Evolutionary conservation across 1,139 yeast genomes (phyloP).

Genomic region (Insectozyma bohioensis): DNA sequence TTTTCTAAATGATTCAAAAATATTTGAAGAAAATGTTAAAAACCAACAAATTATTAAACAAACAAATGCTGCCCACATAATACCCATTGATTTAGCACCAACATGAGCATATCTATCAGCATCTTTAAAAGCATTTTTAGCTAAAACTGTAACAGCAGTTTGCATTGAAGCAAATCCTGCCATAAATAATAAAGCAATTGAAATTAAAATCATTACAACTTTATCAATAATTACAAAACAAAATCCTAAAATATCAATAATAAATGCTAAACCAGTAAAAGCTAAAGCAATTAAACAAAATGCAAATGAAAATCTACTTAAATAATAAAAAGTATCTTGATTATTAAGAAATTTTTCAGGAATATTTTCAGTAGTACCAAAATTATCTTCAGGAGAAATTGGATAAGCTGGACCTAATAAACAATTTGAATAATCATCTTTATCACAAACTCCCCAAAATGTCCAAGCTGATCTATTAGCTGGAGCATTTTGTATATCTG

Average conservation of each 20-base stretch:
- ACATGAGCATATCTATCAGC: slow-evolving; percentile 44
- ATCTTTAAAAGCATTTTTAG: slow-evolving; percentile 58
- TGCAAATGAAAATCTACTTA: slow-evolving; percentile 70
- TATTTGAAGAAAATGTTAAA: slow-evolving; percentile 53
- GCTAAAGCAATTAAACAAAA: slow-evolving; percentile 61
- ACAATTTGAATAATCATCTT: slow-evolving; percentile 43
- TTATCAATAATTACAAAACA: slow-evolving; percentile 50
- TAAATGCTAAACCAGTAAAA: slow-evolving; percentile 46
- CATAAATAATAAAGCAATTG: slow-evolving; percentile 53
- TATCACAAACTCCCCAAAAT: slow-evolving; percentile 76
- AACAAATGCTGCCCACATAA: slow-evolving; percentile 70
- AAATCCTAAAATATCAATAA: slow-evolving; percentile 43
- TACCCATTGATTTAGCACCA: slow-evolving; percentile 59
- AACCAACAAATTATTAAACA: slow-evolving; percentile 52
- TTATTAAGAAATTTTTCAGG: slow-evolving; percentile 56
- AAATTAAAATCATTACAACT: slow-evolving; percentile 52
- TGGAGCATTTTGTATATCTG: slow-evolving; percentile 54
- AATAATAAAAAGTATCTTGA: slow-evolving; percentile 62
- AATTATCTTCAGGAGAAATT: slow-evolving; percentile 71
- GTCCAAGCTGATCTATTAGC: slow-evolving; percentile 63
- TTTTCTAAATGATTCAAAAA: slow-evolving; percentile 46
- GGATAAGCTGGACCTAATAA: slow-evolving; percentile 57
- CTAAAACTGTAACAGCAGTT: slow-evolving; percentile 69
- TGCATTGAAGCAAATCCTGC: slow-evolving; percentile 62
- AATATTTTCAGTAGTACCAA: slow-evolving; percentile 47